Conservation (phyloP, 176 grass and related monocot genomes). For the Microstegium vimineum region DNA sequence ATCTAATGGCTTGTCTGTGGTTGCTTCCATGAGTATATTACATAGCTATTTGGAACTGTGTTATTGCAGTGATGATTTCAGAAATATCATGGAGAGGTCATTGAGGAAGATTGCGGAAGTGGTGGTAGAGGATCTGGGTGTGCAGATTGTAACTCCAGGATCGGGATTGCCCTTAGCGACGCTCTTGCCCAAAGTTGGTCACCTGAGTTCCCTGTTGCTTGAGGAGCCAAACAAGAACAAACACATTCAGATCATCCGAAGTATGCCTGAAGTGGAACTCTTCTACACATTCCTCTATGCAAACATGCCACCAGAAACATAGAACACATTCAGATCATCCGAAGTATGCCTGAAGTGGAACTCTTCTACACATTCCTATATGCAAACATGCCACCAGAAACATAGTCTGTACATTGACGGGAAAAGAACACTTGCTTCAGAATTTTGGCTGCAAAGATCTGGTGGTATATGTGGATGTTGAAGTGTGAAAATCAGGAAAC, state of each 20-base stretch:
- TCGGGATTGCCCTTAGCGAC: slow-evolving; percentile 64
- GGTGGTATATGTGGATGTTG: not conserved
- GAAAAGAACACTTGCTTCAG: not conserved
- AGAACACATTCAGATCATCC: slow-evolving; percentile 67
- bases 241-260: slow-evolving; percentile 66
- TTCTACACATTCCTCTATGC: slow-evolving; percentile 93
- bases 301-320: slow-evolving; percentile 64
- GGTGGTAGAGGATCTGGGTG: slow-evolving; percentile 47
- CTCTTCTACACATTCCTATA: slow-evolving; percentile 94
- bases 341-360: slow-evolving; percentile 72
- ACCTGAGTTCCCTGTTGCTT: slow-evolving; percentile 57
- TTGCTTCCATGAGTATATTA: not conserved
- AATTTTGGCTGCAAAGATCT: slow-evolving; percentile 10
- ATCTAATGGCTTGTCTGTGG: not conserved
- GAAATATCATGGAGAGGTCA: slow-evolving; percentile 72
- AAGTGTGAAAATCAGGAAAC: slow-evolving; percentile 7
- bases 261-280: slow-evolving; percentile 74
- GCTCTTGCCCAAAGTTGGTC: slow-evolving; percentile 71
- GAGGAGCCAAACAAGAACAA: slow-evolving; percentile 90
- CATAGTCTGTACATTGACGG: not conserved
- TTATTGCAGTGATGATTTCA: slow-evolving; percentile 76
- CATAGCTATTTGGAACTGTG: slow-evolving; percentile 11
- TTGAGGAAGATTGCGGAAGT: slow-evolving; percentile 59
- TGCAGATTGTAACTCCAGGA: slow-evolving; percentile 33
- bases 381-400: slow-evolving; percentile 63